phyloP scores from a whole-genome alignment of 805 yeast genomes.

The Debaryomyces castellii region DNA sequence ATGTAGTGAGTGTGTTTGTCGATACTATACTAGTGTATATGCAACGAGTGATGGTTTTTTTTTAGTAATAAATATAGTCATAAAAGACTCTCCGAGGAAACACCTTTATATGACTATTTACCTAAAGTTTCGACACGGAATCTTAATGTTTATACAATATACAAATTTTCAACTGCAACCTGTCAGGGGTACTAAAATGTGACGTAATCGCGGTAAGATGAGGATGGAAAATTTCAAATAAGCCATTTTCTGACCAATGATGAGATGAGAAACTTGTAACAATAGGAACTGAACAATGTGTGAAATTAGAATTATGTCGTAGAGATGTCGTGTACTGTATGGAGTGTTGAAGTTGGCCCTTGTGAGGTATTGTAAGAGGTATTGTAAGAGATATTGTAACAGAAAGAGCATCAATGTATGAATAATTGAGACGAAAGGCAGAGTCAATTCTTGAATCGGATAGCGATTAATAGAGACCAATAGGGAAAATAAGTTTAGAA shows the following conservation, averaged over 20 bases:
- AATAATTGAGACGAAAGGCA: neutral
- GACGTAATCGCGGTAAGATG: neutral
- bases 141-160: neutral
- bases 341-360: neutral
- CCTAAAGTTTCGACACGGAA: slow-evolving; percentile 1
- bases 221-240: neutral
- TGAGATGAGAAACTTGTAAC: neutral
- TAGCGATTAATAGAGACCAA: no score
- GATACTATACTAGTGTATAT: no score
- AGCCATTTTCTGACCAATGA: neutral
- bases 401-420: neutral
- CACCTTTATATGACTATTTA: neutral
- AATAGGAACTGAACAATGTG: neutral
- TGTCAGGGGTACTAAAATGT: neutral
- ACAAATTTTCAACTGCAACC: neutral
- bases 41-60: no score
- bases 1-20: no score
- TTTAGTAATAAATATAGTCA: neutral
- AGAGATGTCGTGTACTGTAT: neutral
- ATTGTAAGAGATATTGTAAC: neutral
- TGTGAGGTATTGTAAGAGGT: neutral
- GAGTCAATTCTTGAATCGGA: neutral
- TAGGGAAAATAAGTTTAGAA: no score
- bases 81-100: neutral
- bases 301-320: neutral